phyloP scores from a whole-genome alignment of 495 filamentous ascomycete genomes.

The Penicillium cosmopolitanum region DNA sequence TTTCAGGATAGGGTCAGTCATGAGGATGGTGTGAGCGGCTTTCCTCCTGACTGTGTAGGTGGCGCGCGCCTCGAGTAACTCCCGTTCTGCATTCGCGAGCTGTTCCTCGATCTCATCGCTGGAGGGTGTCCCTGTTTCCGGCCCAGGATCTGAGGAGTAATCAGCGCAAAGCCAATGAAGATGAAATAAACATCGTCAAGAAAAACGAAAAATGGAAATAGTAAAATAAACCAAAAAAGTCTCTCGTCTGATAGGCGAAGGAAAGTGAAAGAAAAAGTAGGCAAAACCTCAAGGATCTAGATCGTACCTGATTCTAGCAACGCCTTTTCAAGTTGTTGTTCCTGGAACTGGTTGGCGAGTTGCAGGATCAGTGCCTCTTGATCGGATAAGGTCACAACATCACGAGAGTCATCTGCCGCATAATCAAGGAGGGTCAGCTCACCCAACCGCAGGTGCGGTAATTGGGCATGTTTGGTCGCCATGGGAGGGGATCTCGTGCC shows the following conservation, averaged over 20 bases:
- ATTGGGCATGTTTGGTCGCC: slow-evolving; percentile 40
- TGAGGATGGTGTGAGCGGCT: slow-evolving; percentile 67
- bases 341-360: slow-evolving; percentile 69
- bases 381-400: slow-evolving; percentile 59
- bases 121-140: slow-evolving; percentile 18
- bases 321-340: slow-evolving; percentile 70
- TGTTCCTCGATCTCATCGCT: slow-evolving; percentile 54
- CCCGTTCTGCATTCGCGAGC: slow-evolving; percentile 60
- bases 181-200: neutral
- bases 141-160: slow-evolving; percentile 31
- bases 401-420: slow-evolving; percentile 45
- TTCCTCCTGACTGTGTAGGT: slow-evolving; percentile 67
- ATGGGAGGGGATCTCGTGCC: slow-evolving; percentile 41
- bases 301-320: slow-evolving; percentile 59
- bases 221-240: slow-evolving; percentile 1
- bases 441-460: slow-evolving; percentile 41
- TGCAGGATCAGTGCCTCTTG: slow-evolving; percentile 65
- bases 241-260: neutral
- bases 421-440: slow-evolving; percentile 45
- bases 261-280: slow-evolving; percentile 5
- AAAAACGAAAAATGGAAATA: slow-evolving; percentile 7
- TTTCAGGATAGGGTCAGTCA: slow-evolving; percentile 73
- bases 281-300: neutral
- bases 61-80: slow-evolving; percentile 69
- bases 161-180: neutral